These are phyloP conservation scores for Aspergillus udagawae DNA, from an alignment of 2,329 filamentous ascomycete genomes.

Conservation along the genomic window DNA sequence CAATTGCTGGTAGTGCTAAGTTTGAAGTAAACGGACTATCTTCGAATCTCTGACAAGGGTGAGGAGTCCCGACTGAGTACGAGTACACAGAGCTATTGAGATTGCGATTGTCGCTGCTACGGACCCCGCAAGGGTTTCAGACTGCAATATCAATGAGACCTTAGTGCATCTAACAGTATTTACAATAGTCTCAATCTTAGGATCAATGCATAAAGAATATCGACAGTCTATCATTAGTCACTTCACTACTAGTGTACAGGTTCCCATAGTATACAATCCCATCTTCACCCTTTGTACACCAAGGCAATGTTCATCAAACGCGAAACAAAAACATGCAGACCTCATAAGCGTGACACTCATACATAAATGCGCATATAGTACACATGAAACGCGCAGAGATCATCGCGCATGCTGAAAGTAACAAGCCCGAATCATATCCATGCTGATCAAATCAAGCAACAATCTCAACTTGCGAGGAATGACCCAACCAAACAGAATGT, in stretches of 20 bases:
- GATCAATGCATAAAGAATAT: background rate
- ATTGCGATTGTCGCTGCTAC: background rate
- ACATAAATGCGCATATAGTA: background rate
- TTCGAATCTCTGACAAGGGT: background rate
- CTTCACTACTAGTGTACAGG: background rate
- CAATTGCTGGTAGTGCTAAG: too few species aligned
- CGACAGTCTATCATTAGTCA: background rate
- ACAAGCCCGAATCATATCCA: background rate
- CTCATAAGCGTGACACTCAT: background rate
- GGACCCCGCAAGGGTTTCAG: background rate
- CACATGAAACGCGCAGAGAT: background rate
- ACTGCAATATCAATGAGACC: background rate
- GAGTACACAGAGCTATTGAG: background rate
- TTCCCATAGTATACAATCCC: background rate
- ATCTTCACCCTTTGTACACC: background rate
- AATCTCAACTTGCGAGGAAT: background rate
- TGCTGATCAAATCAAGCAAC: background rate
- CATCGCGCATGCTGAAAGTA: background rate
- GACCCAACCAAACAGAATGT: slow-evolving; percentile 6
- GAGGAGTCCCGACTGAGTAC: background rate
- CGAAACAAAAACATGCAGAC: background rate
- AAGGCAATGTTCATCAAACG: background rate
- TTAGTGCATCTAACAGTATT: background rate
- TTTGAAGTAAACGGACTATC: background rate
- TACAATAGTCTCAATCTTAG: background rate